A percentile compares a stretch with the other conserved stretches of the same genome.
Conservation (phyloP, 2,329 filamentous ascomycete species). For the Sordariomycetes sp. region DNA sequence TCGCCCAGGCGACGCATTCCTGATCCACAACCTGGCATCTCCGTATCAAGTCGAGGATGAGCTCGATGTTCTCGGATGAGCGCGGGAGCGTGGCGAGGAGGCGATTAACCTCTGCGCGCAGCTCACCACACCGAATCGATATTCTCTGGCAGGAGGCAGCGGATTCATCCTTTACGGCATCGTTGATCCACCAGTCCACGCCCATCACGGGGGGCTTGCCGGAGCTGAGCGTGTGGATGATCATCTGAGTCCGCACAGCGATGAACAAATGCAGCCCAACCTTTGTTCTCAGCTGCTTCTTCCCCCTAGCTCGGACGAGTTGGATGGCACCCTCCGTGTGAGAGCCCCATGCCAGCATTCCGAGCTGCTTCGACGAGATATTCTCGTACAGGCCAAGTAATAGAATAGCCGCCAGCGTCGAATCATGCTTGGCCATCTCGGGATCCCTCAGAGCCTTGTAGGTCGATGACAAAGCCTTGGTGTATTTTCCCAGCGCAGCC, state of each 20-base stretch:
- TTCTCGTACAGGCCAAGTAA: slow-evolving; percentile 53
- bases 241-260: slow-evolving; percentile 52
- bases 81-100: slow-evolving; percentile 36
- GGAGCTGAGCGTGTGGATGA: slow-evolving; percentile 46
- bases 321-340: slow-evolving; percentile 57
- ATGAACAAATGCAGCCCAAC: slow-evolving; percentile 47
- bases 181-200: slow-evolving; percentile 49
- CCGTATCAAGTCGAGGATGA: slow-evolving; percentile 41
- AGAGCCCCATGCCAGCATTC: slow-evolving; percentile 50
- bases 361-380: slow-evolving; percentile 44
- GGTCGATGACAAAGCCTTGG: slow-evolving; percentile 41
- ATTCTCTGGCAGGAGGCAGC: slow-evolving; percentile 41
- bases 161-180: slow-evolving; percentile 38
- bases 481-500: slow-evolving; percentile 42
- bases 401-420: slow-evolving; percentile 49
- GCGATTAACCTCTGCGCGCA: slow-evolving; percentile 44
- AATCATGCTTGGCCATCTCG: slow-evolving; percentile 39
- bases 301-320: slow-evolving; percentile 47
- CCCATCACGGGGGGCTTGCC: slow-evolving; percentile 44
- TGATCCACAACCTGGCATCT: slow-evolving; percentile 42
- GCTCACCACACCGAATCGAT: slow-evolving; percentile 42
- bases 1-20: slow-evolving; percentile 42
- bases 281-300: slow-evolving; percentile 43
- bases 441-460: slow-evolving; percentile 44
- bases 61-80: slow-evolving; percentile 38